Evolutionary conservation across 805 yeast species (phyloP), one percentile per base, ranked within the genome.

Genomic region (Ogataea minuta): DNA sequence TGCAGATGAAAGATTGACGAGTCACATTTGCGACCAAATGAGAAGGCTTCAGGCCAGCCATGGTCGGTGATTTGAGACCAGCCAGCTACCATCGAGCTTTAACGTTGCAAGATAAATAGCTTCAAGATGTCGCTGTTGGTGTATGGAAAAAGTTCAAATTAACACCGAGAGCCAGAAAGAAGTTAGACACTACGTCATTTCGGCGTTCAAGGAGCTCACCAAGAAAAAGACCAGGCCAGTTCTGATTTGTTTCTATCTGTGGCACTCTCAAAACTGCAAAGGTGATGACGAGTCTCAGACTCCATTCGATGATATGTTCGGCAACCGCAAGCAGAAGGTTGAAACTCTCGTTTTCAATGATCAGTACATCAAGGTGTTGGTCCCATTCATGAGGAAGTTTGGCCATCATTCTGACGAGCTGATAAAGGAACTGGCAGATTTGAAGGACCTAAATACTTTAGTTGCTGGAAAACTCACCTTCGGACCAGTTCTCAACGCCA

Each of bases 201-300:
- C 34, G 1, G 55, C 46, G 14, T 40, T 57, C 15, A 44, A 34
- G 29, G 52, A 50, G 24, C 34, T 58, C 9, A 48, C 52, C 8
- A 58, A 58, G 34, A 35, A 40, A 27, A 58, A 58, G 28, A 51
- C 50, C 5, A 41, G 38, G 28, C 46, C 44, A 2, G 45, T 57
- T 11, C 27, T 53, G 6, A 44, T 41, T 31, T 39, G 49, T 8
- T 52, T 45, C 35, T 41, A 44, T 21, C 14, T 39, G 5, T 57
- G 62, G 60, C 41, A 43, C 31, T 16, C 16, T 26, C 43, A 24
- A 29, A 37, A 27, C 6, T 44, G 36, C 15, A 34, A 29, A 9
- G 8, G 23, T 16, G 11, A 23, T 23, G 19, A 31, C 14, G 37
- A 17, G 14, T 25, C 31, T 23, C 13, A 36, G 28, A n/a, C 23